A percentile compares a stretch with the other conserved stretches of the same genome.
These are phyloP conservation scores for Uromyces viciae-fabae DNA, from an alignment of 1,284 basidiomycete species.

Conservation along the genomic window DNA sequence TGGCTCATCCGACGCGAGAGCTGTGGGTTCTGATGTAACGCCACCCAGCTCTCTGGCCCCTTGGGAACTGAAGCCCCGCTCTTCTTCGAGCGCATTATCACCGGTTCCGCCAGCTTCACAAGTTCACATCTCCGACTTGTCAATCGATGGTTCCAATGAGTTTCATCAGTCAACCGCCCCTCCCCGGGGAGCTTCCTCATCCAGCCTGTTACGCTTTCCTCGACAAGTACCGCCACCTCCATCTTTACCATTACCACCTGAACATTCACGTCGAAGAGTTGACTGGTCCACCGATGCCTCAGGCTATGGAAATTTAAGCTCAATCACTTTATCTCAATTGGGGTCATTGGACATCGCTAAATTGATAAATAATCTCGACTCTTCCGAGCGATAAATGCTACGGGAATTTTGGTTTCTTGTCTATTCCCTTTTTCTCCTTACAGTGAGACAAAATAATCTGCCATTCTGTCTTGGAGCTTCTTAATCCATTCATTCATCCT, in stretches of 20 bases:
- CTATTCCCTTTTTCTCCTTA: neutral
- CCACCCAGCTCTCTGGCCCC: neutral
- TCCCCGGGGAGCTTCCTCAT: neutral
- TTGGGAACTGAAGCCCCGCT: constrained; percentile 5
- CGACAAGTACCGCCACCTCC: constrained; percentile 24
- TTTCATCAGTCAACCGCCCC: neutral
- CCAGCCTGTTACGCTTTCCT: constrained; percentile 14
- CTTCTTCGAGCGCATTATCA: neutral
- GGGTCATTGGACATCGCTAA: constrained; percentile 36
- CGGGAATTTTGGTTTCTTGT: neutral
- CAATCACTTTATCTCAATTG: constrained; percentile 39
- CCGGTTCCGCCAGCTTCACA: neutral
- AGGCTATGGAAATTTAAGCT: constrained; percentile 18
- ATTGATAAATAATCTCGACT: constrained; percentile 19
- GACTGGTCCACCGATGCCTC: neutral
- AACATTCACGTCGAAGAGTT: neutral
- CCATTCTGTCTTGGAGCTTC: too few relatives aligned
- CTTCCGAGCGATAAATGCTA: neutral
- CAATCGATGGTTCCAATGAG: neutral
- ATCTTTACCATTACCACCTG: constrained; percentile 6
- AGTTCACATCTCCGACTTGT: neutral
- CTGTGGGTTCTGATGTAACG: neutral
- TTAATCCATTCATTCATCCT: too few relatives aligned
- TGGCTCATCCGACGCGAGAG: neutral
- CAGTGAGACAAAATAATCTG: too few relatives aligned